Conservation (phyloP, 2,329 filamentous ascomycete species). For the Amphichorda felina region DNA sequence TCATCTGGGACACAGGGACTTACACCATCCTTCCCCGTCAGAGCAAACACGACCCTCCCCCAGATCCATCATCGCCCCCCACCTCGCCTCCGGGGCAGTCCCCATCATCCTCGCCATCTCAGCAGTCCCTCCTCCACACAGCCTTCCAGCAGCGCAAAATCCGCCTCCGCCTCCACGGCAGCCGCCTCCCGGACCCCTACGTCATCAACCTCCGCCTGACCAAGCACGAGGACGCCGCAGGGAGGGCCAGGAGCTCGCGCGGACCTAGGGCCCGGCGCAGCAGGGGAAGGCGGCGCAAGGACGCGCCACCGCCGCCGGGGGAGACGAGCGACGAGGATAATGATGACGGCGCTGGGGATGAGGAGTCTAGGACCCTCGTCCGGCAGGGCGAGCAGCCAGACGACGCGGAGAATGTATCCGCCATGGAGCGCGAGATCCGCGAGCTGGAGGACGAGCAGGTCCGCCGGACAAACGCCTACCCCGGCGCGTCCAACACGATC, state of each 20-base stretch:
- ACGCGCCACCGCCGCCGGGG: not conserved
- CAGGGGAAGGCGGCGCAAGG: not conserved
- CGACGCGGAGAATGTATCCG: constrained; percentile 12
- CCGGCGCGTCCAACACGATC: constrained; percentile 52
- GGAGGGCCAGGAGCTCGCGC: constrained; percentile 11
- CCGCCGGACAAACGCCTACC: constrained; percentile 51
- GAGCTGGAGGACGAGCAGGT: constrained; percentile 41
- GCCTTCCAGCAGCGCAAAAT: constrained; percentile 46
- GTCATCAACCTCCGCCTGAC: constrained; percentile 43
- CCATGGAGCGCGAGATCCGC: constrained; percentile 25
- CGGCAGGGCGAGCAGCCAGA: constrained; percentile 6
- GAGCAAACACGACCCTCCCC: constrained; percentile 17
- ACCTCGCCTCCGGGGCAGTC: no score
- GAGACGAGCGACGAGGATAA: constrained; percentile 7
- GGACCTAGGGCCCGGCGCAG: not conserved
- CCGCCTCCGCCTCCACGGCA: constrained; percentile 39
- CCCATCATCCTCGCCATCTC: constrained; percentile 13
- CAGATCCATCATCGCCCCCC: constrained; percentile 16
- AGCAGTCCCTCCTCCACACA: constrained; percentile 34
- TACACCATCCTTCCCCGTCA: constrained; percentile 39
- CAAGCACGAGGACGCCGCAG: constrained; percentile 25
- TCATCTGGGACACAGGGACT: constrained; percentile 52
- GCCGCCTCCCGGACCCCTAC: constrained; percentile 38
- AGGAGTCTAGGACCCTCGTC: constrained; percentile 10
- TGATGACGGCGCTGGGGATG: not conserved